Conservation (phyloP, 306 rosid species). For the Senna siamea region DNA sequence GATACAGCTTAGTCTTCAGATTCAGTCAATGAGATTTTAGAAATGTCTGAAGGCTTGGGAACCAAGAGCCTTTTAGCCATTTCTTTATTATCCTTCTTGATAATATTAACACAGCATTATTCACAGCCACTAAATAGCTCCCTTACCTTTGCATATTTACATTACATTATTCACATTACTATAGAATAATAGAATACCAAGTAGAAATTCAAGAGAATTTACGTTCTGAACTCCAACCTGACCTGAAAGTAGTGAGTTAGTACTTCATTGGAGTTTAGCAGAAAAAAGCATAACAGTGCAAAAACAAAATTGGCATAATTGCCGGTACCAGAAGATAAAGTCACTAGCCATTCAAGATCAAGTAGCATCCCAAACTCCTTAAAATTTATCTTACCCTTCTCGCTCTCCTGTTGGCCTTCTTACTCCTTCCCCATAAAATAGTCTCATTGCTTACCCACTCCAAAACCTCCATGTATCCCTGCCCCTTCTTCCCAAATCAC, state of each 20-base stretch:
- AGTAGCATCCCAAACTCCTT: neutral
- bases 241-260: neutral
- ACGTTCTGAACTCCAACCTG: too few species aligned
- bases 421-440: too few species aligned
- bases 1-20: neutral
- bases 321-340: neutral
- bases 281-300: neutral
- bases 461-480: neutral
- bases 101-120: neutral
- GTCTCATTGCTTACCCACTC: too few species aligned
- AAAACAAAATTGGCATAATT: neutral
- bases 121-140: neutral
- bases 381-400: too few species aligned
- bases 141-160: neutral
- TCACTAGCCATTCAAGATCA: neutral
- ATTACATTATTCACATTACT: neutral
- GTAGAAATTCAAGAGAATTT: too few species aligned
- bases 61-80: neutral
- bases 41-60: neutral
- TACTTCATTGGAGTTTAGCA: neutral
- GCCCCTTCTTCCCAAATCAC: neutral
- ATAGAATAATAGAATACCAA: too few species aligned
- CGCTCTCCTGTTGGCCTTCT: too few species aligned
- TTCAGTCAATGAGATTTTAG: neutral
- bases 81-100: neutral